Conservation (phyloP, 495 filamentous ascomycete species). For the Penicillium tannophilum region DNA sequence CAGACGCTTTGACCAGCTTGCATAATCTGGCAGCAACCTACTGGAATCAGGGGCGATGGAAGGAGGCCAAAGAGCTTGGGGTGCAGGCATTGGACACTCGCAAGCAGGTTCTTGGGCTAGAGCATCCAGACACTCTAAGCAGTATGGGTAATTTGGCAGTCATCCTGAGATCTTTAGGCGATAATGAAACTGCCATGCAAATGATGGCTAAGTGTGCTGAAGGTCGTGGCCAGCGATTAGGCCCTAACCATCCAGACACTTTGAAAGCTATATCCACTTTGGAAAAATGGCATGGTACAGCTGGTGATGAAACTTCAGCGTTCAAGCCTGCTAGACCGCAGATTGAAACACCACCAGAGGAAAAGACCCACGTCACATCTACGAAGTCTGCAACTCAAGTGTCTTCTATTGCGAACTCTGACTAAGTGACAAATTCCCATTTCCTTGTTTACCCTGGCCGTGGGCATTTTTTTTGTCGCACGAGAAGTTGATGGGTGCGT, state of each 20-base stretch:
- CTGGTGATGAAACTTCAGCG: neutral
- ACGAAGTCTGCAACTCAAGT: neutral
- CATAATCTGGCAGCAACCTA: neutral
- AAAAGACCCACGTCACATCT: neutral
- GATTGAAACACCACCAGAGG: neutral
- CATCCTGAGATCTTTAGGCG: slow-evolving; percentile 4
- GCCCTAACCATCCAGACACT: slow-evolving; percentile 11
- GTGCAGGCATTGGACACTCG: neutral
- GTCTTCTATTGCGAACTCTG: neutral
- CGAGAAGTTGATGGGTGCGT: too few relatives aligned
- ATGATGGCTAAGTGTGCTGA: slow-evolving; percentile 14
- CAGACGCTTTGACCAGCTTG: neutral
- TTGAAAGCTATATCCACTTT: slow-evolving; percentile 9
- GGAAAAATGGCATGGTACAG: slow-evolving; percentile 4
- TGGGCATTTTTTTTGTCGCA: neutral
- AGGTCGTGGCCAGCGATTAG: slow-evolving; percentile 8
- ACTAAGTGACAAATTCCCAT: neutral
- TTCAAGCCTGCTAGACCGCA: neutral
- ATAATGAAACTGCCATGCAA: slow-evolving; percentile 9
- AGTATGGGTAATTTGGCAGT: slow-evolving; percentile 4
- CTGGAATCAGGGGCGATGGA: neutral
- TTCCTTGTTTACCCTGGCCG: neutral
- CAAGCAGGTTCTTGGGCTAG: neutral
- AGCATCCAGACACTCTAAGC: slow-evolving; percentile 8
- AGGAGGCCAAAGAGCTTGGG: slow-evolving; percentile 3